phyloP scores from a whole-genome alignment of 495 filamentous ascomycete genomes.

The Talaromyces thailandensis region DNA sequence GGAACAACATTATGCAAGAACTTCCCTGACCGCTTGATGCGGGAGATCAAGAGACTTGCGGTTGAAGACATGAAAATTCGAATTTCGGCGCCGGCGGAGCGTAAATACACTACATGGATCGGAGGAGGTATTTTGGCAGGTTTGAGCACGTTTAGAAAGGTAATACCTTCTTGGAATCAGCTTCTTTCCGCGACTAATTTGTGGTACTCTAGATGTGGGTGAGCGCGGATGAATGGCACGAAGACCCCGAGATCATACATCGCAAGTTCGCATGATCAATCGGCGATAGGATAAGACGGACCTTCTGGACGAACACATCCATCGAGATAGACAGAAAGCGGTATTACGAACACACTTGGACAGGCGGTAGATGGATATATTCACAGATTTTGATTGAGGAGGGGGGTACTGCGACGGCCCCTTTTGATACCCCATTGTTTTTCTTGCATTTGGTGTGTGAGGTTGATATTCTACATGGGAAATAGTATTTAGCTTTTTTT shows the following conservation, averaged over 20 bases:
- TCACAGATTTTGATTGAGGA: neutral
- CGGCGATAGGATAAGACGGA: neutral
- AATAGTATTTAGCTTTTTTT: slow-evolving; percentile 1
- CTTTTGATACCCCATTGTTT: slow-evolving; percentile 9
- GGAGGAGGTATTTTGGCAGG: slow-evolving; percentile 96
- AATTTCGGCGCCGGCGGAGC: slow-evolving; percentile 94
- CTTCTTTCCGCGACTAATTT: slow-evolving; percentile 8
- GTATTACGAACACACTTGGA: neutral
- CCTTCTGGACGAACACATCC: neutral
- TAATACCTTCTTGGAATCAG: slow-evolving; percentile 21
- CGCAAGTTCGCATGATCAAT: slow-evolving; percentile 72
- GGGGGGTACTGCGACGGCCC: neutral
- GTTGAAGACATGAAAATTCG: slow-evolving; percentile 99
- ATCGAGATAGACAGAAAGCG: neutral
- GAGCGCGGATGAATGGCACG: slow-evolving; percentile 97
- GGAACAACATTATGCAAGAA: slow-evolving; percentile 86
- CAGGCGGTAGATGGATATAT: neutral
- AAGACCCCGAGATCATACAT: slow-evolving; percentile 97
- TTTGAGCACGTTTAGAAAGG: slow-evolving; percentile 96
- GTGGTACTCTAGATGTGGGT: slow-evolving; percentile 86
- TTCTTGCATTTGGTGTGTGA: slow-evolving; percentile 6
- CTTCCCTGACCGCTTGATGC: slow-evolving; percentile 89
- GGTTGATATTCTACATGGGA: slow-evolving; percentile 4
- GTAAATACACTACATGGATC: slow-evolving; percentile 98
- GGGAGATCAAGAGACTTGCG: slow-evolving; percentile 84